Evolutionary conservation across 1,284 basidiomycete genomes (phyloP).

Genomic region (Meripilus lineatus): DNA sequence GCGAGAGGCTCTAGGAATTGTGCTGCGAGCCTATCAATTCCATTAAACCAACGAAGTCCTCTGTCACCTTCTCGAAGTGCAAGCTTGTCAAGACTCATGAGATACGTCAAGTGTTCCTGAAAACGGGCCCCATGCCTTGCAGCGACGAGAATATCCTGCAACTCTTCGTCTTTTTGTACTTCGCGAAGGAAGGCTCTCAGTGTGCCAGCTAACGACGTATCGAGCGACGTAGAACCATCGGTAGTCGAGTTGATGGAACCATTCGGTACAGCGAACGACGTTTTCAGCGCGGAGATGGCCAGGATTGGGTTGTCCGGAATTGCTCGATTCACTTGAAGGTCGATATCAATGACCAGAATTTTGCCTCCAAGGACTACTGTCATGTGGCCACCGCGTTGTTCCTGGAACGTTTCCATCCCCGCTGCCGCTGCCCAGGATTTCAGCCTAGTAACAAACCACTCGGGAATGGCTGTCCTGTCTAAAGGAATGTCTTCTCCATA

Average conservation of each 20-base stretch:
- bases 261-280: slow-evolving; percentile 63
- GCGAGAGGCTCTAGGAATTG: slow-evolving; percentile 44
- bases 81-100: slow-evolving; percentile 65
- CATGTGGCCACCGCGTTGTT: slow-evolving; percentile 45
- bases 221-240: slow-evolving; percentile 52
- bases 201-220: slow-evolving; percentile 51
- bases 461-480: slow-evolving; percentile 36
- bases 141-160: slow-evolving; percentile 46
- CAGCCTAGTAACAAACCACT: slow-evolving; percentile 55
- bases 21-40: slow-evolving; percentile 49
- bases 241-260: slow-evolving; percentile 32
- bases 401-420: slow-evolving; percentile 72
- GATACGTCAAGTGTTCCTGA: slow-evolving; percentile 55
- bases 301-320: slow-evolving; percentile 35
- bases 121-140: slow-evolving; percentile 43
- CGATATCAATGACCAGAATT: slow-evolving; percentile 71
- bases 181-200: slow-evolving; percentile 54
- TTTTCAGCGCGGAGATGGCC: slow-evolving; percentile 53
- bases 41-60: slow-evolving; percentile 71
- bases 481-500: slow-evolving; percentile 62
- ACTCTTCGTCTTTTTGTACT: slow-evolving; percentile 51
- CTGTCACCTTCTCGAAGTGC: slow-evolving; percentile 53
- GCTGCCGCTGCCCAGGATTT: slow-evolving; percentile 53
- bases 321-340: slow-evolving; percentile 44
- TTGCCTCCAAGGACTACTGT: slow-evolving; percentile 68